Base-by-base conservation (phyloP, 306 rosid species). In the Vigna nakashimae region DNA sequence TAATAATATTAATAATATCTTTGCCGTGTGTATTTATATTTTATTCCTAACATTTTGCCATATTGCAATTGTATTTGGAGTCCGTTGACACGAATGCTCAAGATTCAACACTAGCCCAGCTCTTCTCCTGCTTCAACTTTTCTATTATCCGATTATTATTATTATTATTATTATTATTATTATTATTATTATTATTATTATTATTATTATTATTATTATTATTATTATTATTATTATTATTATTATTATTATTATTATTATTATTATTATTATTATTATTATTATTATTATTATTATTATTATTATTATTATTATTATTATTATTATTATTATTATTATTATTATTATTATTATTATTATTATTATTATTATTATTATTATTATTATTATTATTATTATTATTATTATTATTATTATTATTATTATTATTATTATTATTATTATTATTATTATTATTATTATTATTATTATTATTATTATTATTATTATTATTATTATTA, bases 51-150 rank as follows among this genome's bases (percentile, higher is more conserved):
- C 69, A 88, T 88, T 88, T 28, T 38, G 82, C 84, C 48, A 20
- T 18, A 83, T 85, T 90, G 80, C 81, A 90, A 79, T 87, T 45
- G 22, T 22, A 10, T 82, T 87, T 87, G 86, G 86, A 26, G 88
- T 87, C 91, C 89, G 95, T 90, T 87, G 96, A 90, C 92, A 83
- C 86, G 67, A 42, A 38, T 50, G 26, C 82, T 56, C 24, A 18
- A 48, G 24, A 28, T 36, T 42, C 73, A 80, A 72, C 85, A 58
- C 88, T 79, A 65, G 75, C 70, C 77, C 16, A 72, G 50, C 66
- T 75, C 75, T 36, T 74, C 73, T 40, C 50, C 28, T 51, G 78
- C 32, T 45, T 22, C 12, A 59, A 76, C 1, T 18, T 64, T 49
- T 17, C 20, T 36, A 71, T 62, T 69, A 81, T 69, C 76, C 71